phyloP scores from a whole-genome alignment of 2,329 filamentous ascomycete species.

The Penicillium sclerotiorum region DNA sequence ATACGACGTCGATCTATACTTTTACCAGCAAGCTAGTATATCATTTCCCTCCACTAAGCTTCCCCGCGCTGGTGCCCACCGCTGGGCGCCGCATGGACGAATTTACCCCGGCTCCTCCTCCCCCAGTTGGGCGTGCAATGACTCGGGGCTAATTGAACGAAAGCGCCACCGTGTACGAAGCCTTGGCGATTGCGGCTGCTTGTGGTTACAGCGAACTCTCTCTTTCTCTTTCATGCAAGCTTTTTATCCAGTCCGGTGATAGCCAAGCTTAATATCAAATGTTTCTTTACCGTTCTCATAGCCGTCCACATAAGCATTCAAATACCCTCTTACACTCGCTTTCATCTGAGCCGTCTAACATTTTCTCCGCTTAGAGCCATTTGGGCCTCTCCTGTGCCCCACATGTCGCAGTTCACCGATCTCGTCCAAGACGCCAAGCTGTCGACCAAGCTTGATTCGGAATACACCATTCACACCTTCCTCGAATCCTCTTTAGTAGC shows the following conservation, averaged over 20 bases:
- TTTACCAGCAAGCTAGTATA: conserved; percentile 8
- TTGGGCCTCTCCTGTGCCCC: conserved; percentile 4
- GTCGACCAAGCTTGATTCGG: conserved; percentile 10
- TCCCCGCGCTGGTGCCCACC: background rate
- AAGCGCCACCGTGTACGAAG: background rate
- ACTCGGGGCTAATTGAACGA: background rate
- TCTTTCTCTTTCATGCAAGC: conserved; percentile 4
- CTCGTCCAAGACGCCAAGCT: conserved; percentile 18
- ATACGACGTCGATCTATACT: conserved; percentile 9
- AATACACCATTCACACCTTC: conserved; percentile 18
- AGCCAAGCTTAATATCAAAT: background rate
- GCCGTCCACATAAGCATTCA: background rate
- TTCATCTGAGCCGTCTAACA: background rate
- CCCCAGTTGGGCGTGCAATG: background rate
- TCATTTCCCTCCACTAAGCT: background rate
- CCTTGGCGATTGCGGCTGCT: conserved; percentile 1
- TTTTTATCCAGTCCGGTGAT: background rate
- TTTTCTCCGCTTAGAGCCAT: background rate
- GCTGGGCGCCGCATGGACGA: conserved; percentile 5
- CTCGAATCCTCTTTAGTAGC: conserved; percentile 10
- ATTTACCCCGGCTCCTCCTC: conserved; percentile 7
- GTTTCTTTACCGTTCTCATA: background rate
- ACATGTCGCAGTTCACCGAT: conserved; percentile 17
- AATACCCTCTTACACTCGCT: background rate
- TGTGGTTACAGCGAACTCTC: background rate